Evolutionary conservation across 2,329 filamentous ascomycete species (phyloP).

Genomic region (Trichoderma afroharzianum): DNA sequence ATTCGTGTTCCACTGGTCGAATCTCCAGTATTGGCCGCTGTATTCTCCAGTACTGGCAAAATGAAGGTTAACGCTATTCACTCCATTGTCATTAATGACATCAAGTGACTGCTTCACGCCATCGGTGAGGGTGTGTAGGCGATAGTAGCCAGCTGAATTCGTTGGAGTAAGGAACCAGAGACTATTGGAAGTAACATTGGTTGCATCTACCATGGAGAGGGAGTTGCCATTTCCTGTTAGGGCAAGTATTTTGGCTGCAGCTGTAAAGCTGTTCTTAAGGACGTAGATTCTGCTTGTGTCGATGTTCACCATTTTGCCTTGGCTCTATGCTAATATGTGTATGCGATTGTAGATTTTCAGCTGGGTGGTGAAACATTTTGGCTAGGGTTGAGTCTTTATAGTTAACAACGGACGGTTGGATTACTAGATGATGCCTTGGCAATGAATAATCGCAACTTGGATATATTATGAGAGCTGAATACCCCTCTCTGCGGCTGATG

Average conservation of each 20-base stretch:
- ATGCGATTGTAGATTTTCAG: not conserved
- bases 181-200: not conserved
- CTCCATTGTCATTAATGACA: not conserved
- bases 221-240: not conserved
- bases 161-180: slow-evolving; percentile 8
- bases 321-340: not conserved
- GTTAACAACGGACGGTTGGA: not conserved
- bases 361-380: not conserved
- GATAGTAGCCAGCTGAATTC: not conserved
- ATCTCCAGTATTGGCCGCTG: slow-evolving; percentile 3
- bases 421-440: not conserved
- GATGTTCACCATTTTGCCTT: slow-evolving; percentile 9
- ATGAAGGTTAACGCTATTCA: not conserved
- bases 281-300: not conserved
- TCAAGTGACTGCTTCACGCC: not conserved
- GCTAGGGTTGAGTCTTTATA: not conserved
- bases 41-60: not conserved
- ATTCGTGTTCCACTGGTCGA: not conserved
- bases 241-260: not conserved
- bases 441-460: not conserved
- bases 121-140: not conserved
- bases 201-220: not conserved
- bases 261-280: slow-evolving; percentile 1
- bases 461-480: not conserved
- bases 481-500: not conserved